Percentiles rank a stretch among this genome's conserved stretches.
Evolutionary conservation across 2,329 filamentous ascomycete genomes (phyloP).

Genomic region (Rutstroemia sp.): DNA sequence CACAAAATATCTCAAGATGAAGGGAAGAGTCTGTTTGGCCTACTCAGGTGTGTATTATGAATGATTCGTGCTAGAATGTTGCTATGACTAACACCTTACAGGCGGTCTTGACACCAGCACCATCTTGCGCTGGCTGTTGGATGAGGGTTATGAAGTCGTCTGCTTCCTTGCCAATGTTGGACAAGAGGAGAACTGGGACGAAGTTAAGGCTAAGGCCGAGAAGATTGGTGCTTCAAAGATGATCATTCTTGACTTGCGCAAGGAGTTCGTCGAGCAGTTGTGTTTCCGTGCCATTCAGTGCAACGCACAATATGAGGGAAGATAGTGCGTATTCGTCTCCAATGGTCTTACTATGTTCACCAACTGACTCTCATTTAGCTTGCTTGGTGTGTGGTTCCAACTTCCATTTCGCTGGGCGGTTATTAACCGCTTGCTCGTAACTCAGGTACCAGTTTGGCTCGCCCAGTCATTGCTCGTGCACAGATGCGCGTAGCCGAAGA

Average conservation of each 20-base stretch:
- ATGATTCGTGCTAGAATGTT: background rate
- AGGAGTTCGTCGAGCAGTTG: slow-evolving; percentile 73
- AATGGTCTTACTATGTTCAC: too few species aligned
- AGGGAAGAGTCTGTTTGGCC: too few species aligned
- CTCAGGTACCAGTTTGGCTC: slow-evolving; percentile 53
- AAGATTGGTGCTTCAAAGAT: slow-evolving; percentile 28
- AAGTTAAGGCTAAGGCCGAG: slow-evolving; percentile 63
- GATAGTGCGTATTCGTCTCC: slow-evolving; percentile 32
- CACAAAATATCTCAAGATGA: too few species aligned
- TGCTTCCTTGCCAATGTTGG: slow-evolving; percentile 62
- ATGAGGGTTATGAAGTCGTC: slow-evolving; percentile 40
- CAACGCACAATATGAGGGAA: slow-evolving; percentile 62
- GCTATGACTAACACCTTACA: too few species aligned
- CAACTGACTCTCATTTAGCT: slow-evolving; percentile 18
- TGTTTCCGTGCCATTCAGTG: slow-evolving; percentile 69
- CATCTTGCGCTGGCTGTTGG: slow-evolving; percentile 39
- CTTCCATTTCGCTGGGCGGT: background rate
- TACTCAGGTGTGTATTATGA: too few species aligned
- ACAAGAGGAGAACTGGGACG: slow-evolving; percentile 67
- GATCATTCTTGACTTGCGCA: slow-evolving; percentile 15
- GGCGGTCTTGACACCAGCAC: slow-evolving; percentile 40
- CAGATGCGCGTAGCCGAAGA: slow-evolving; percentile 58
- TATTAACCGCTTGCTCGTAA: background rate
- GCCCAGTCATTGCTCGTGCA: slow-evolving; percentile 61
- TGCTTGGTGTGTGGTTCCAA: slow-evolving; percentile 38